Base-by-base conservation (phyloP, 495 filamentous ascomycete species). In the Sporormia fimetaria region DNA sequence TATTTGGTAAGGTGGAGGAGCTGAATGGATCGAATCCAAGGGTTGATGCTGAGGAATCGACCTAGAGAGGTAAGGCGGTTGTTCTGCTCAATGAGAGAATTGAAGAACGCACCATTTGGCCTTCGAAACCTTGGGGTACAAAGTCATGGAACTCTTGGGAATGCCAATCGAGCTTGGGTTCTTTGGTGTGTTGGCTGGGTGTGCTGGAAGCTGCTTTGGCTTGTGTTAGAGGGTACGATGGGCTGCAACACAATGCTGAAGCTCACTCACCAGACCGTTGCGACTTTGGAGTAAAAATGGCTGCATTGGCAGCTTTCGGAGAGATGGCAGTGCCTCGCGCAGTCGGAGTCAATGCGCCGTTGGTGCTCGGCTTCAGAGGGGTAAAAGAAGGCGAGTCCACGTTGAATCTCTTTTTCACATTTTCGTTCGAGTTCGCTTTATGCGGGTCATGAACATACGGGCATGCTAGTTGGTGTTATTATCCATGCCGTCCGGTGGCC, bases 331-430 rank as follows among this genome's bases (percentile, higher is more conserved):
- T 68, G 6, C 70, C 65, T 55, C 83, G 85, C 49, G 69, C 46
- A 8, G 61, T 33, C 55, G 47, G 65, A 55, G 40, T 70, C 62
- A 59, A 71, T 62, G 42, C 17, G 65, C 69, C 44, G 44, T 64
- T 63, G 25, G 65, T 63, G 24, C 68, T 66, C 11, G 77, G 56
- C 33, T 71, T 55, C 11, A 76, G 70, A 15, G 90, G 92, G 1
- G 86, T 94, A 51, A 98, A 98, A 28, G 88, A 81, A 10, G 92
- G 90, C 9, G 90, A 95, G 49, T 96, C 90, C 52, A 93, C 88
- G 59, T 94, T 96, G 52, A 98, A 75, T 10, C 78, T 67, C 66
- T 88, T 86, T 65, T 81, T 90, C 42, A 69, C 61, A 25, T 46
- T 51, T 24, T 70, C 59, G 34, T 61, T 56, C 24, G 64, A 65